phyloP scores from a whole-genome alignment of 129 eudicot genomes.

The Tagetes erecta region DNA sequence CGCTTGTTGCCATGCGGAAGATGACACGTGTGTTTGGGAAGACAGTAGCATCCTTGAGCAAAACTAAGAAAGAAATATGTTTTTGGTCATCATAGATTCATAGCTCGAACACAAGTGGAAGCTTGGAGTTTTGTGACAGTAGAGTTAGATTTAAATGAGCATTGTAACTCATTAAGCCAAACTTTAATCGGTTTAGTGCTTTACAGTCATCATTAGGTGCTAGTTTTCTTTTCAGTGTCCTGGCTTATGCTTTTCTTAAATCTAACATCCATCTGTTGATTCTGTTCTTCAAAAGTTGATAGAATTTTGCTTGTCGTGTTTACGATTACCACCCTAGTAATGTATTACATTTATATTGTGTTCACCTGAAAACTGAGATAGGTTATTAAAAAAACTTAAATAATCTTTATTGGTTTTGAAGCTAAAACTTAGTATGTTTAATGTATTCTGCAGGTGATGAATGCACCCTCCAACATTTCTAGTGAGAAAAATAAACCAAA shows the following conservation, averaged over 20 bases:
- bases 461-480: constrained; percentile 22
- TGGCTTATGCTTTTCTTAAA: no score
- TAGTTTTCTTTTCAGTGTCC: neutral
- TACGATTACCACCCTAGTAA: no score
- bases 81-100: neutral
- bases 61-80: neutral
- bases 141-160: neutral
- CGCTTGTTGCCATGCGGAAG: no score
- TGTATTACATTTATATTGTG: no score
- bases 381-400: neutral
- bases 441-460: constrained; percentile 19
- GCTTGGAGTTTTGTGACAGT: neutral
- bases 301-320: no score
- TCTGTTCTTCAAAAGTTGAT: no score
- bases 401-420: neutral
- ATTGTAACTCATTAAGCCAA: neutral
- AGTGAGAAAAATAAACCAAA: constrained; percentile 2
- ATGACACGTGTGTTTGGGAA: neutral
- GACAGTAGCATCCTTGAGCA: neutral
- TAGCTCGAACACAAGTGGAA: neutral
- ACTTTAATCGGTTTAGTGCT: neutral
- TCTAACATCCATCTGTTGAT: no score
- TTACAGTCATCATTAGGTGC: neutral
- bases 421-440: neutral
- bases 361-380: no score